Conservation (phyloP, 306 rosid species). For the Gleditsia sinensis region DNA sequence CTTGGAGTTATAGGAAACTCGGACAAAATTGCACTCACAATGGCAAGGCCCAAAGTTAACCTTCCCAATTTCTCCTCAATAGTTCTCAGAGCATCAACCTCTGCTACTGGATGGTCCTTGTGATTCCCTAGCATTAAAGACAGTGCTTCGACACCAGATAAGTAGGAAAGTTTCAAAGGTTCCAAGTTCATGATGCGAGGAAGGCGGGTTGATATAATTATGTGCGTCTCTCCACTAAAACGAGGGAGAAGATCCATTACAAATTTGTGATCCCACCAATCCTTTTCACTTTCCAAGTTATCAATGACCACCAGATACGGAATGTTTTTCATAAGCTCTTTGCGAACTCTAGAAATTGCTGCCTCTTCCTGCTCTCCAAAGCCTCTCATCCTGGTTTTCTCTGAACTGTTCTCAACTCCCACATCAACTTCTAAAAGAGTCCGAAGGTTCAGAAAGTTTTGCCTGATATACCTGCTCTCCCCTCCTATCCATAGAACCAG, state of each 20-base stretch:
- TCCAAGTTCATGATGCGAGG: conserved; percentile 82
- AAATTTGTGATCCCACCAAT: conserved; percentile 95
- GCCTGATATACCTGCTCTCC: conserved; percentile 77
- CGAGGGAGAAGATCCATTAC: conserved; percentile 98
- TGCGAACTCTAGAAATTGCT: conserved; percentile 75
- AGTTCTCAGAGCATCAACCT: conserved; percentile 71
- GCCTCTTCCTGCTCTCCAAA: conserved; percentile 87
- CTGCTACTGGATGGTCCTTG: conserved; percentile 71
- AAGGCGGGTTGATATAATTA: conserved; percentile 79
- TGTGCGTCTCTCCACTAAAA: conserved; percentile 85
- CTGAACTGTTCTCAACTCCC: conserved; percentile 64
- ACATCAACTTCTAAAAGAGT: conserved; percentile 78
- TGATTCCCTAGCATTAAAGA: conserved; percentile 69
- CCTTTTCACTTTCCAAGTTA: conserved; percentile 86
- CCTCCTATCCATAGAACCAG: conserved; percentile 92
- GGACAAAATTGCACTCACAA: conserved; percentile 71
- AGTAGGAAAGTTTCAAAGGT: conserved; percentile 75
- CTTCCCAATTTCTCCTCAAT: conserved; percentile 84
- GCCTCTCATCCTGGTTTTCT: conserved; percentile 58
- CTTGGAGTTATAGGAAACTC: conserved; percentile 91
- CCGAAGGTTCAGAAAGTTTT: conserved; percentile 77
- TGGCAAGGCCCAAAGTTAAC: conserved; percentile 78
- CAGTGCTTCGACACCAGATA: conserved; percentile 91
- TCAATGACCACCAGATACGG: conserved; percentile 84
- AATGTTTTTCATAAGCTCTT: conserved; percentile 84